Conservation (phyloP, 2,329 filamentous ascomycete species). For the Orbilia blumenaviensis region DNA sequence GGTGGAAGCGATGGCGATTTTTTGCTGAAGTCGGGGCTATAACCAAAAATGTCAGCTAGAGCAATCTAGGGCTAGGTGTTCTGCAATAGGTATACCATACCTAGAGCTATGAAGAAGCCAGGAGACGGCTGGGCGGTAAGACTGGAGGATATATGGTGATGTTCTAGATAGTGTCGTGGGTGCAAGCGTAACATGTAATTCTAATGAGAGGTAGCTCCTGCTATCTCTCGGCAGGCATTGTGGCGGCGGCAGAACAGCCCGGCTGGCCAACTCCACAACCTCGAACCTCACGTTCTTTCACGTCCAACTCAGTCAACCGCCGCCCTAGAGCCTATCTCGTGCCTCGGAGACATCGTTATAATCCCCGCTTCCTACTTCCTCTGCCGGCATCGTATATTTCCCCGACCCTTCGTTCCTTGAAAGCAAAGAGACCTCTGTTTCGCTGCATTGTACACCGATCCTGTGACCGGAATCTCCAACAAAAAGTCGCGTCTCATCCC, state of each 20-base stretch:
- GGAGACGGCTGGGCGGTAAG: neutral
- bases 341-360: too few species aligned
- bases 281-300: slow-evolving; percentile 6
- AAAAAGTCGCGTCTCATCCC: slow-evolving; percentile 28
- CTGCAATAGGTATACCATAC: neutral
- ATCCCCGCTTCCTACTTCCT: neutral
- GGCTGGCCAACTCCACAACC: slow-evolving; percentile 12
- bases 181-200: too few species aligned
- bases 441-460: neutral
- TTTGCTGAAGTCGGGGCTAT: neutral
- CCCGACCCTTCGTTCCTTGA: neutral
- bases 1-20: slow-evolving; percentile 24
- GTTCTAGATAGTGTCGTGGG: neutral
- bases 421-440: neutral
- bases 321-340: neutral
- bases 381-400: neutral
- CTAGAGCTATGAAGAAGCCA: neutral
- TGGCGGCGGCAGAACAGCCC: slow-evolving; percentile 2
- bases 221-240: neutral
- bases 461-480: neutral
- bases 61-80: neutral
- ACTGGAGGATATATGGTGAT: neutral
- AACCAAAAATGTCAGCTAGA: slow-evolving; percentile 6
- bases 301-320: slow-evolving; percentile 20
- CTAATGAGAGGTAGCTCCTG: neutral